Evolutionary conservation across 129 eudicot genomes (phyloP), one percentile per base, ranked within the genome.

Genomic region (Smallanthus sonchifolius): DNA sequence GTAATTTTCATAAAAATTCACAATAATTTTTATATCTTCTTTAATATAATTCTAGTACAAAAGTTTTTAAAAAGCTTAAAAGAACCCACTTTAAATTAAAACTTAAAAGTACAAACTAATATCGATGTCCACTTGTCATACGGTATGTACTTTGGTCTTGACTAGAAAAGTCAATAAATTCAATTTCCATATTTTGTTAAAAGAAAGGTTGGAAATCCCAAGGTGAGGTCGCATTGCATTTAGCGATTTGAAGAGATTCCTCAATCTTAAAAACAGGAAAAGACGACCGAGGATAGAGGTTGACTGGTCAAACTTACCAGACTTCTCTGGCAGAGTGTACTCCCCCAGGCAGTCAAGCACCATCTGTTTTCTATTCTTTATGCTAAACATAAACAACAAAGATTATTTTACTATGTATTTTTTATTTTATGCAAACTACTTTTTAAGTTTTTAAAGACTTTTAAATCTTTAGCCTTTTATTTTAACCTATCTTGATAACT

Each of bases 231-330:
- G 51, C 79, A 63, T 76, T 56, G 80, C 80, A 76, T 76, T 76
- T 42, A 76, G 75, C 80, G 67, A 47, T 47, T 37, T 65, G 54
- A 49, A 30, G 35, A 67, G 80, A 76, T 66, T 67, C 67, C 37
- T 20, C 44, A 24, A 67, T 76, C 80, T 76, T 44, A 55, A 76
- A 54, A 76, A 32, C 75, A 64, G 49, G 24, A 63, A 47, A 74
- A 34, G 78, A 74, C 80, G 52, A 76, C 65, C 42, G 19, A 66
- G 55, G 80, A 76, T 65, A 52, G 67, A 19, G 20, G 19, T 66
- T 75, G 80, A 76, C 75, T 38, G 68, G 80, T 76, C 80, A 76
- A 76, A 67, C 65, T 39, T 54, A 55, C 65, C 67, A 48, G 64
- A 13, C n/a, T 75, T 48, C 52, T 75, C 38, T 75, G 79, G 72